Conservation (phyloP, 2,329 filamentous ascomycete genomes). For the Trichoderma polysporum region DNA sequence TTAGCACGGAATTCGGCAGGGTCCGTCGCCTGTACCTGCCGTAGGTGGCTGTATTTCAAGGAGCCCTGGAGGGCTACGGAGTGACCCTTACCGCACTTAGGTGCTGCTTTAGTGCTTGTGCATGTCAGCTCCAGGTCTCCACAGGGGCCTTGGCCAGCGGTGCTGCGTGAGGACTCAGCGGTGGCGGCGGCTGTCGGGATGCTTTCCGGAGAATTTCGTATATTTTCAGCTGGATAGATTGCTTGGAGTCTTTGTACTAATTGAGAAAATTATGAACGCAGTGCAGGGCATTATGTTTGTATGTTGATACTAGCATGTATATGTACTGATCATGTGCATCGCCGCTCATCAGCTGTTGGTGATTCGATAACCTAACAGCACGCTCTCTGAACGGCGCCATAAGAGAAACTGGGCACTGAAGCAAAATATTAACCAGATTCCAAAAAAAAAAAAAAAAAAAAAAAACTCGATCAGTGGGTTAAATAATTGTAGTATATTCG, state of each 20-base stretch:
- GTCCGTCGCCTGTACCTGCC: constrained; percentile 6
- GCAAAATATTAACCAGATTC: too few species aligned
- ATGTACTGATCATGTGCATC: too few species aligned
- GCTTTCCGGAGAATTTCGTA: neutral
- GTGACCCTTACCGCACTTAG: neutral
- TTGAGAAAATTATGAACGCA: neutral
- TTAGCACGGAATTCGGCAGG: neutral
- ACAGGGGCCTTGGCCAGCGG: neutral
- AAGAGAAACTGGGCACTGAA: too few species aligned
- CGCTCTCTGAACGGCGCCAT: too few species aligned
- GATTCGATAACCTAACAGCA: too few species aligned
- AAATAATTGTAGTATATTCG: neutral
- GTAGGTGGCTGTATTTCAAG: neutral
- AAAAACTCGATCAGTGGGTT: neutral
- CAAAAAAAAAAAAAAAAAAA: neutral
- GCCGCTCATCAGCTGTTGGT: too few species aligned
- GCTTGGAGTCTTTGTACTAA: neutral
- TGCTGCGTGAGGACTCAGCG: neutral
- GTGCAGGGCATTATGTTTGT: too few species aligned
- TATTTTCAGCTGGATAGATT: neutral
- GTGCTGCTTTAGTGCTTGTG: neutral
- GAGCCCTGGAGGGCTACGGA: neutral
- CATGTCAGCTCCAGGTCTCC: neutral
- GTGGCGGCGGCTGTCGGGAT: neutral
- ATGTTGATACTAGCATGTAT: too few species aligned